Conservation (phyloP, 257 asterid genomes). For the Scutellaria baicalensis region DNA sequence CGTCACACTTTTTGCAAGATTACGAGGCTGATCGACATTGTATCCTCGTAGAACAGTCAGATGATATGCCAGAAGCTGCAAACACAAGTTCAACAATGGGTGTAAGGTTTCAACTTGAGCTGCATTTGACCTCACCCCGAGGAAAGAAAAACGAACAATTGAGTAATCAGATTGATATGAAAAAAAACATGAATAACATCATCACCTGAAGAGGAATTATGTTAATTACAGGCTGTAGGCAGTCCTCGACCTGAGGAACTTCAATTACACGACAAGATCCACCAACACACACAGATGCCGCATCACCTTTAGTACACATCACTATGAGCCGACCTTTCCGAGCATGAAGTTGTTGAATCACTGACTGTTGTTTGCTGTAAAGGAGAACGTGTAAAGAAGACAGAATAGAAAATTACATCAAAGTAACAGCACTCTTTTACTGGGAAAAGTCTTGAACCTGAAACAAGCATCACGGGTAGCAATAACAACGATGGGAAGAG, state of each 20-base stretch:
- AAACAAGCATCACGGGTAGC: slow-evolving; percentile 96
- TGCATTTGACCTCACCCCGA: neutral
- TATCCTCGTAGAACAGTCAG: slow-evolving; percentile 88
- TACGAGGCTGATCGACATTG: slow-evolving; percentile 97
- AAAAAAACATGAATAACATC: neutral
- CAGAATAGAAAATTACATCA: neutral
- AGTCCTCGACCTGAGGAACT: slow-evolving; percentile 88
- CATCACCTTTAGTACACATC: slow-evolving; percentile 87
- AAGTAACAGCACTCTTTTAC: neutral
- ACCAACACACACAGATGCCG: slow-evolving; percentile 65
- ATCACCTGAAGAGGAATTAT: slow-evolving; percentile 90
- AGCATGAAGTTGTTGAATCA: slow-evolving; percentile 97
- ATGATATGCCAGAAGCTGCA: slow-evolving; percentile 93
- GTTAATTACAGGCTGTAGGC: slow-evolving; percentile 92
- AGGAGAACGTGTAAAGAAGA: neutral
- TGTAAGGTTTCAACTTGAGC: neutral
- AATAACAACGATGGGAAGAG: slow-evolving; percentile 81
- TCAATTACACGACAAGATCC: slow-evolving; percentile 91
- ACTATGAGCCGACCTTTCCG: slow-evolving; percentile 93
- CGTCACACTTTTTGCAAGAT: slow-evolving; percentile 97
- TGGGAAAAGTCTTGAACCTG: slow-evolving; percentile 42
- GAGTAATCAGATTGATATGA: neutral
- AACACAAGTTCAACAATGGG: neutral
- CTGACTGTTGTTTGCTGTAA: slow-evolving; percentile 92
- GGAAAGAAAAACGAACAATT: neutral